These are phyloP conservation scores for Didymella exigua DNA, from an alignment of 2,329 filamentous ascomycete species.

Conservation along the genomic window DNA sequence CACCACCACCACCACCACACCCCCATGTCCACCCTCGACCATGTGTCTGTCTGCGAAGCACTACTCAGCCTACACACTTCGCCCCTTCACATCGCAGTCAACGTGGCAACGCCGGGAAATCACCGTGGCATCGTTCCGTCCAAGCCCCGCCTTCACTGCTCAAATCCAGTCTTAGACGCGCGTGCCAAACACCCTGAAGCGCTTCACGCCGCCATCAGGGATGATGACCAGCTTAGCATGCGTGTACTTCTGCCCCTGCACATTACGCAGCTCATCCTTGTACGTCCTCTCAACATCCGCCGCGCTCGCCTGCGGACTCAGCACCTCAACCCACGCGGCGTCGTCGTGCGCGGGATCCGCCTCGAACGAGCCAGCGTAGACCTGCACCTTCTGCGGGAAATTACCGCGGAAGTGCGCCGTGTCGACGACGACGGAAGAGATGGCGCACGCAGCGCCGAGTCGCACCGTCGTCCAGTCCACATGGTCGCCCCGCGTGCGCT, in stretches of 20 bases:
- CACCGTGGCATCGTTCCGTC: too few relatives aligned
- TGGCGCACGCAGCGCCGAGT: conserved; percentile 68
- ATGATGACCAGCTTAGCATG: conserved; percentile 92
- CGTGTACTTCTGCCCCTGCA: conserved; percentile 68
- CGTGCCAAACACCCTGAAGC: conserved; percentile 76
- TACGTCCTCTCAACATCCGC: conserved; percentile 77
- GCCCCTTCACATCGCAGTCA: too few relatives aligned
- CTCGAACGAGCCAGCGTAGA: conserved; percentile 65
- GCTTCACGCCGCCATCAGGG: conserved; percentile 90
- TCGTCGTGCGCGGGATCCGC: conserved; percentile 63
- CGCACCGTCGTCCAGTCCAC: conserved; percentile 81
- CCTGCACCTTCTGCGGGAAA: conserved; percentile 76
- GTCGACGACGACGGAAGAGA: conserved; percentile 74
- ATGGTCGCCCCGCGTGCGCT: conserved; percentile 74
- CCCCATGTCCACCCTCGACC: too few relatives aligned
- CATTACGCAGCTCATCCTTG: conserved; percentile 50
- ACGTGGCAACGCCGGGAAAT: too few relatives aligned
- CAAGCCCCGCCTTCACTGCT: too few relatives aligned
- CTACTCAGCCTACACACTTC: too few relatives aligned
- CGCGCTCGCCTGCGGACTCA: conserved; percentile 70
- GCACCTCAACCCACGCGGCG: conserved; percentile 68
- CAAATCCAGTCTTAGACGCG: too few relatives aligned
- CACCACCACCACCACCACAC: too few relatives aligned
- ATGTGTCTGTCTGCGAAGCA: too few relatives aligned
- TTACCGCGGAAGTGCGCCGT: conserved; percentile 85